A percentile compares a stretch with the other conserved stretches of the same genome.
Conservation (phyloP, 2,329 filamentous ascomycete genomes). For the Fusarium sp. region DNA sequence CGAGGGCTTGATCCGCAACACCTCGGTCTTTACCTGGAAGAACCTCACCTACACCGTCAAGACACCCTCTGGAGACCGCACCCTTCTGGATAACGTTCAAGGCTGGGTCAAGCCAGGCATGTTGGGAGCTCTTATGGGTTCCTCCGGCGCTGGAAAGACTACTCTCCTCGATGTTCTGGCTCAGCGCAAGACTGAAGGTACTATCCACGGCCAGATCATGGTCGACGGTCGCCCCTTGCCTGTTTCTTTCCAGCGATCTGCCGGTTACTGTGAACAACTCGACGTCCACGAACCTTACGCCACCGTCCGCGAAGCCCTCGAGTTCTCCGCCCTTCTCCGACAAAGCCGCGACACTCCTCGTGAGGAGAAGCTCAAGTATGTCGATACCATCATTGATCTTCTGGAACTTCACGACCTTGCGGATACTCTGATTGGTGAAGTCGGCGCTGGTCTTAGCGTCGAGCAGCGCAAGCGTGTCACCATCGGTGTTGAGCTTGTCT, state of each 20-base stretch:
- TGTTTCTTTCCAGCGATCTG: slow-evolving; percentile 82
- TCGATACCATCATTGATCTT: slow-evolving; percentile 82
- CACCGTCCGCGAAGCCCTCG: slow-evolving; percentile 83
- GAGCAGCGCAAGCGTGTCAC: slow-evolving; percentile 71
- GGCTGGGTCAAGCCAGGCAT: slow-evolving; percentile 89
- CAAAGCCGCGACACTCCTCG: slow-evolving; percentile 76
- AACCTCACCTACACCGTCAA: slow-evolving; percentile 79
- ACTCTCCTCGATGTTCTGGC: slow-evolving; percentile 88
- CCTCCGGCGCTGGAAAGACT: slow-evolving; percentile 87
- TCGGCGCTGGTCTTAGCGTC: slow-evolving; percentile 68
- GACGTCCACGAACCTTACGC: slow-evolving; percentile 82
- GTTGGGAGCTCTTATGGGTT: slow-evolving; percentile 84
- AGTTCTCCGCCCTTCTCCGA: slow-evolving; percentile 81
- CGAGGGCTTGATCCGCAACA: slow-evolving; percentile 70
- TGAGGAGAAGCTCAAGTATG: slow-evolving; percentile 81
- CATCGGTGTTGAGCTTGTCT: slow-evolving; percentile 74
- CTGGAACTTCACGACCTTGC: slow-evolving; percentile 65
- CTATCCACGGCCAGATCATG: slow-evolving; percentile 80
- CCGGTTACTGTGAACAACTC: slow-evolving; percentile 86
- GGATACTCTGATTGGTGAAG: slow-evolving; percentile 63
- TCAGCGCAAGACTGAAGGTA: slow-evolving; percentile 83
- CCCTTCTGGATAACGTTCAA: slow-evolving; percentile 83
- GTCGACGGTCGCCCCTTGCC: slow-evolving; percentile 82
- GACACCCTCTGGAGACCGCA: slow-evolving; percentile 72
- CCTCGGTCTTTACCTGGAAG: slow-evolving; percentile 81